Evolutionary conservation across 345 rosid species (phyloP), one percentile per base, ranked within the genome.

Genomic region (Eucalyptus marginata): DNA sequence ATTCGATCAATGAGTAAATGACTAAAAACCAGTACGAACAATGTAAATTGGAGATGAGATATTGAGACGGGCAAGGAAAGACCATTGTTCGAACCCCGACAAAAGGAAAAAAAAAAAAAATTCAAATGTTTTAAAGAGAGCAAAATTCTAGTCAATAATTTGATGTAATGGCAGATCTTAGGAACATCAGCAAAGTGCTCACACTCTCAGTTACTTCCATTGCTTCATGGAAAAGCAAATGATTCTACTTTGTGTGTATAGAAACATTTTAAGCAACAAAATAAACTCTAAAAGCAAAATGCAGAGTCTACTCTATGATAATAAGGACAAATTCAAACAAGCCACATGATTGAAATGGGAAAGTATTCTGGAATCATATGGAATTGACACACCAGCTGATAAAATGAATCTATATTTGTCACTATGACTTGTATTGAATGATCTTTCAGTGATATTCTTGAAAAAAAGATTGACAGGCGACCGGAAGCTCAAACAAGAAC

Each of bases 1-100:
- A 2, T 9, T 22, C 3, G 5, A 56, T 4, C 62, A 56, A 4
- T 58, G 29, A 58, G 64, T 24, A 58, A 58, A 25, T 2, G 0
- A 2, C 3, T 1, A 4, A 58, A 58, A 58, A 58, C 64, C n/a
- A 58, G 0, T 1, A 9, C 1, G 1, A 25, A 58, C 64, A 58
- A 58, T 58, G n/a, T 4, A 9, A 2, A 58, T 24, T 58, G 64
- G 64, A 58, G 64, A 58, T 0, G 64, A 24, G 29, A 58, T 1
- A 11, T 59, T 59, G 31, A 59, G 68, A 27, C 1, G 31, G 16
- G 31, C 13, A 12, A 5, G 31, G 68, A 27, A 59, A 27, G 68
- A 27, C 31, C 68, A 27, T 59, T 27, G 31, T 59, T 59, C 16
- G 2, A 59, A 59, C 15, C 1, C 68, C 31, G 31, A 59, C 15